Evolutionary conservation across 2,329 filamentous ascomycete species (phyloP).

Genomic region (Fusarium tricinctum): DNA sequence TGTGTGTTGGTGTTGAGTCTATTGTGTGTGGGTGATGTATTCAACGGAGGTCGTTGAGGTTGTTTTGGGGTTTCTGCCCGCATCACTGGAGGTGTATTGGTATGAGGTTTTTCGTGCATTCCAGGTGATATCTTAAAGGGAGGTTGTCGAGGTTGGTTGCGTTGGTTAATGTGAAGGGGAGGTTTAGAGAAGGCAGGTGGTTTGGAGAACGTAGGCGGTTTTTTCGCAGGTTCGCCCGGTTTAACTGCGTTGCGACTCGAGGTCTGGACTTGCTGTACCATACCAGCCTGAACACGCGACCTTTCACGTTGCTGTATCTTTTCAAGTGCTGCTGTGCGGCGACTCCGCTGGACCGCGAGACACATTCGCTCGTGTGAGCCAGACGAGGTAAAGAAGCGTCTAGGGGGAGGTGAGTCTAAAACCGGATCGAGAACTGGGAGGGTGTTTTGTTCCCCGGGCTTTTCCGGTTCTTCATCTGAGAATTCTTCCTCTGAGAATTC

Average conservation of each 20-base stretch:
- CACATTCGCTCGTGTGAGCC: constrained; percentile 54
- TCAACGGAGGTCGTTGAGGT: neutral
- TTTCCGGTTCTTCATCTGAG: constrained; percentile 32
- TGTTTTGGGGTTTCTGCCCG: constrained; percentile 1
- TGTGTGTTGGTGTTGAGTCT: constrained; percentile 7
- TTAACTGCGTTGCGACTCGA: constrained; percentile 21
- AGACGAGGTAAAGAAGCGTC: constrained; percentile 57
- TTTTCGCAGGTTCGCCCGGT: neutral
- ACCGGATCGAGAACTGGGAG: constrained; percentile 28
- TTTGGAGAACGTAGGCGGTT: neutral
- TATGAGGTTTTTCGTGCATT: constrained; percentile 11
- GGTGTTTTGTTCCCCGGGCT: constrained; percentile 25
- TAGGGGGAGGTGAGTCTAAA: constrained; percentile 26
- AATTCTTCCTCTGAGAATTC: constrained; percentile 21
- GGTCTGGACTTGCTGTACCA: constrained; percentile 27
- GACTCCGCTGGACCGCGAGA: constrained; percentile 55
- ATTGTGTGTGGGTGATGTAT: neutral
- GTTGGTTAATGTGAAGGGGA: neutral
- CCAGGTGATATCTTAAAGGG: neutral
- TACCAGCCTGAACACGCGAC: constrained; percentile 41
- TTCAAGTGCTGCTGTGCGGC: constrained; percentile 53
- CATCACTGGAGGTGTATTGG: neutral
- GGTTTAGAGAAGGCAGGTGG: neutral
- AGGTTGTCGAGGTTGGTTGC: constrained; percentile 3
- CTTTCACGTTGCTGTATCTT: constrained; percentile 49